These are phyloP conservation scores for Blakeslea trispora DNA, from an alignment of 371 early-diverging fungal species.

Conservation along the genomic window DNA sequence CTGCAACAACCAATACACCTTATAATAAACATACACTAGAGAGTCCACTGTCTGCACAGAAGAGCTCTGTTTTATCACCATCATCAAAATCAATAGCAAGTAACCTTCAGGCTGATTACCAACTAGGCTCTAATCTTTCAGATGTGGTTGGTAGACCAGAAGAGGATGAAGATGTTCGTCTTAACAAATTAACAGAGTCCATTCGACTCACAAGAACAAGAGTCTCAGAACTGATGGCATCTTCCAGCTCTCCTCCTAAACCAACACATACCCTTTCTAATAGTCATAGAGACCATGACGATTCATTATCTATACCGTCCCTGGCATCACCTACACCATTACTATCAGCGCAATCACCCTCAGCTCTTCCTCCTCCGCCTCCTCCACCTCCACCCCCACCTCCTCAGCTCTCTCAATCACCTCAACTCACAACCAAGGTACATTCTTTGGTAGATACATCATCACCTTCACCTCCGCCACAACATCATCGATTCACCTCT, in stretches of 20 bases:
- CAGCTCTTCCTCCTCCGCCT: constrained; percentile 9
- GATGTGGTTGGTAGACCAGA: neutral
- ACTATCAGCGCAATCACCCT: too few species aligned
- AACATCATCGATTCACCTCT: neutral
- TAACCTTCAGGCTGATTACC: neutral
- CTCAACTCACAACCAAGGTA: neutral
- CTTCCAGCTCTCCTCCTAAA: neutral
- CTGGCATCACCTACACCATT: neutral
- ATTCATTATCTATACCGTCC: neutral
- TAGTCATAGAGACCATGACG: neutral
- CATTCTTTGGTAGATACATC: too few species aligned
- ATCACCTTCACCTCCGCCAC: neutral
- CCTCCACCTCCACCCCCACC: neutral
- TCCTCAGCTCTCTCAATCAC: too few species aligned
- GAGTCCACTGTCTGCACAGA: too few species aligned
- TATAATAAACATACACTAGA: too few species aligned
- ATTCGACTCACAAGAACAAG: constrained; percentile 3
- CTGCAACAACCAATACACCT: too few species aligned
- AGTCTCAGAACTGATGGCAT: neutral
- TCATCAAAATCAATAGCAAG: neutral
- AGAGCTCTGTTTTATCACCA: too few species aligned
- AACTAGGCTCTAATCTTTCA: neutral
- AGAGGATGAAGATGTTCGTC: neutral
- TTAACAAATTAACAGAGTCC: neutral
- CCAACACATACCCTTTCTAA: constrained; percentile 6